A percentile compares a stretch with the other conserved stretches of the same genome.
These are phyloP conservation scores for Brassica hybrid DNA, from an alignment of 441 rosid species.

Conservation along the genomic window DNA sequence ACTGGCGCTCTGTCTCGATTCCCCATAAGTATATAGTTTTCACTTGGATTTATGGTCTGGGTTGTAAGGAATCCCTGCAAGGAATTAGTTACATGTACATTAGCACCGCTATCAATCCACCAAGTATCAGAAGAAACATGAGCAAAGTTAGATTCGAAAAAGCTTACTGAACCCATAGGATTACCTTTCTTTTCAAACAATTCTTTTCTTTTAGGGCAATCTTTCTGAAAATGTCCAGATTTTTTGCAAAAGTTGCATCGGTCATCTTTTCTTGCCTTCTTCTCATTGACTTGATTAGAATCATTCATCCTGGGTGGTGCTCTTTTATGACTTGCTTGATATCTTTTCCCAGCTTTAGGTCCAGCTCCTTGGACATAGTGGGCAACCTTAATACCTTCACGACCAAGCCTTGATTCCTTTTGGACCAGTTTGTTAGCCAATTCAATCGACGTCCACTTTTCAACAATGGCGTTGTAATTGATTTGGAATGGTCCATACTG, in stretches of 20 bases:
- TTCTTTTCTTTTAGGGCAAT: not conserved
- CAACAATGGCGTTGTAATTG: not conserved
- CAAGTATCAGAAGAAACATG: not conserved
- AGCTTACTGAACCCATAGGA: not conserved
- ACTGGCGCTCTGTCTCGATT: no score
- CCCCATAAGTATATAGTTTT: no score
- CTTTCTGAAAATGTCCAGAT: not conserved
- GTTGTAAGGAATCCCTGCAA: not conserved
- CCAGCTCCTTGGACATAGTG: not conserved
- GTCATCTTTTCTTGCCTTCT: not conserved
- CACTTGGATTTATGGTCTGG: not conserved
- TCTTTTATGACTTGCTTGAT: not conserved
- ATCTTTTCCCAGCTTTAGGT: not conserved
- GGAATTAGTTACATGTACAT: not conserved
- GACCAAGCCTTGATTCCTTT: not conserved
- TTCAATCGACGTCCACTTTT: not conserved
- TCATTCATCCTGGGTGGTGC: not conserved
- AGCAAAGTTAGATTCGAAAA: conserved; percentile 7
- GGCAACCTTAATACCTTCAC: not conserved
- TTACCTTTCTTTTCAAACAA: conserved; percentile 24
- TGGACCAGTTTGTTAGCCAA: not conserved
- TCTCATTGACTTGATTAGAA: not conserved
- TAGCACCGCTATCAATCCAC: not conserved
- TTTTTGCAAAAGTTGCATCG: not conserved
- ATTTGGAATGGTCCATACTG: conserved; percentile 5